Conservation (phyloP, 2,329 filamentous ascomycete species). For the Colletotrichum liaoningense region DNA sequence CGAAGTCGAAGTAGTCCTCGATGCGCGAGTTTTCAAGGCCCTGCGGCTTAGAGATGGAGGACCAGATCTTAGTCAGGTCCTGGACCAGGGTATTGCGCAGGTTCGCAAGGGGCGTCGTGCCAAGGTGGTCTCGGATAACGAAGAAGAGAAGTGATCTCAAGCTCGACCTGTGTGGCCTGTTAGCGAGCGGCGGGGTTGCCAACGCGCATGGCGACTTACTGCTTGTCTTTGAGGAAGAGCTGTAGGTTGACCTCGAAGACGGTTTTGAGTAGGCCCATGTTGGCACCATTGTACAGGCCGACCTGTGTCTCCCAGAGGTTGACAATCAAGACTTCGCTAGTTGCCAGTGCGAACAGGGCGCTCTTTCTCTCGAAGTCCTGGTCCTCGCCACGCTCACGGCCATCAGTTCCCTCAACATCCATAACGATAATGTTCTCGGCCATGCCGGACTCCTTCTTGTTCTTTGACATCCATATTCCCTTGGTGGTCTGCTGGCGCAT, state of each 20-base stretch:
- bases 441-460: constrained; percentile 81
- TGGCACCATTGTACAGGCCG: constrained; percentile 96
- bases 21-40: constrained; percentile 91
- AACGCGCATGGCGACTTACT: constrained; percentile 64
- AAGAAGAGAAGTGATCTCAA: constrained; percentile 96
- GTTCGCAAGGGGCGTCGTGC: constrained; percentile 89
- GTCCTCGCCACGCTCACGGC: constrained; percentile 94
- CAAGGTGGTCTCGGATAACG: constrained; percentile 97
- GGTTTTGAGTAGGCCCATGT: constrained; percentile 98
- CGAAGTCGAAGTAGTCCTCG: constrained; percentile 98
- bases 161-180: constrained; percentile 70
- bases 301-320: constrained; percentile 99
- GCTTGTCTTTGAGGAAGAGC: constrained; percentile 94
- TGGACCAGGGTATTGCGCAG: constrained; percentile 90
- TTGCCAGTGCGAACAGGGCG: constrained; percentile 95
- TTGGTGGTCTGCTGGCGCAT: constrained; percentile 97
- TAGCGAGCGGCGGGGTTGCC: constrained; percentile 4
- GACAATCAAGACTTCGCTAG: constrained; percentile 96
- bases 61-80: constrained; percentile 93
- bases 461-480: constrained; percentile 99
- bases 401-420: constrained; percentile 98
- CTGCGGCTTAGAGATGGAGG: constrained; percentile 88
- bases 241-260: constrained; percentile 99
- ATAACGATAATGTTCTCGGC: constrained; percentile 98
- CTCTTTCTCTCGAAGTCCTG: constrained; percentile 99